These are phyloP conservation scores for Aspergillus sp. DNA, from an alignment of 2,329 filamentous ascomycete species.

Conservation along the genomic window DNA sequence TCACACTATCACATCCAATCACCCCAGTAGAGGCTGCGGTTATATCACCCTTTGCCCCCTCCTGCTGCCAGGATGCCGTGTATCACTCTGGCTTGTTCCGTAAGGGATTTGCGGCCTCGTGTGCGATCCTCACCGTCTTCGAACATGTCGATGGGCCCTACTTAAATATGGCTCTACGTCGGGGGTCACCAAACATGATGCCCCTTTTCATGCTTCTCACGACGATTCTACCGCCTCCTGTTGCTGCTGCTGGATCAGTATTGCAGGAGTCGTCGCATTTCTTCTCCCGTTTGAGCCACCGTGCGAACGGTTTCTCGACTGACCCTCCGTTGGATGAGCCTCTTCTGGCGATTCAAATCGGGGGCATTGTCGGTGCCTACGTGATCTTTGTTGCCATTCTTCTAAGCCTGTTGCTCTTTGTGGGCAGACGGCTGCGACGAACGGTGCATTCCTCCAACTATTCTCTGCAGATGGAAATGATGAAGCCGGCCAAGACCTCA, in stretches of 20 bases:
- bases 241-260: slow-evolving; percentile 16
- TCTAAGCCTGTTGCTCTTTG: slow-evolving; percentile 62
- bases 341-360: slow-evolving; percentile 77
- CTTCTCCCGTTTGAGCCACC: slow-evolving; percentile 9
- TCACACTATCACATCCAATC: slow-evolving; percentile 29
- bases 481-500: slow-evolving; percentile 42
- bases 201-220: slow-evolving; percentile 9
- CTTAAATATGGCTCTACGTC: slow-evolving; percentile 17
- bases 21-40: slow-evolving; percentile 17
- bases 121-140: slow-evolving; percentile 15
- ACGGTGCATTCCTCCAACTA: slow-evolving; percentile 53
- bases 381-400: slow-evolving; percentile 72
- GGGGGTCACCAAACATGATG: slow-evolving; percentile 15
- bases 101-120: slow-evolving; percentile 28
- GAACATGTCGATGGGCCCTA: slow-evolving; percentile 17
- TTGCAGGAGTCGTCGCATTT: slow-evolving; percentile 8
- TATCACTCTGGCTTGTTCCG: slow-evolving; percentile 16
- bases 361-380: slow-evolving; percentile 81
- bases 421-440: slow-evolving; percentile 57
- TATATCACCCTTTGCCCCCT: slow-evolving; percentile 15
- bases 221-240: slow-evolving; percentile 7
- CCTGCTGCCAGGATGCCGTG: slow-evolving; percentile 19
- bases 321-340: slow-evolving; percentile 53
- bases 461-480: slow-evolving; percentile 57
- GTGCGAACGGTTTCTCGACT: slow-evolving; percentile 11